Evolutionary conservation across 2,329 filamentous ascomycete species (phyloP).

Genomic region (Sphaerulina vaccinii): DNA sequence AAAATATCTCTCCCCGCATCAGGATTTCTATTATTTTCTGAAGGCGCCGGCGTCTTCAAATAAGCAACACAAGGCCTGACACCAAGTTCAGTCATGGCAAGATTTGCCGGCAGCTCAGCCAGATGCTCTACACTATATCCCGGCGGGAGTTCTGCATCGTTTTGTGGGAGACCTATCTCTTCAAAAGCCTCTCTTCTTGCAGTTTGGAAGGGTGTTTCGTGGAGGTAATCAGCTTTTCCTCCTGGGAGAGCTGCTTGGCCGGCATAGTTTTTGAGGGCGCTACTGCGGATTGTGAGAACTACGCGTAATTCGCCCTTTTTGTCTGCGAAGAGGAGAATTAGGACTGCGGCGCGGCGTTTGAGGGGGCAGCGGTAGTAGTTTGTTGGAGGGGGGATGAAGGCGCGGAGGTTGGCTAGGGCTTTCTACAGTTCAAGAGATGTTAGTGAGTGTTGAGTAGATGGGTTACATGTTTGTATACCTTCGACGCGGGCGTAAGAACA

Average conservation of each 20-base stretch:
- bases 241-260: slow-evolving; percentile 48
- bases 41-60: slow-evolving; percentile 48
- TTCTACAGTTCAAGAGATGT: slow-evolving; percentile 28
- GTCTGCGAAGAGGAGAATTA: slow-evolving; percentile 86
- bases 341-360: slow-evolving; percentile 74
- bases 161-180: slow-evolving; percentile 83
- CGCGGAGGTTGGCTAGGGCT: slow-evolving; percentile 57
- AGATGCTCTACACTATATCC: slow-evolving; percentile 86
- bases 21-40: slow-evolving; percentile 62
- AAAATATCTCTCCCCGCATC: slow-evolving; percentile 43
- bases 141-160: slow-evolving; percentile 65
- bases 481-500: slow-evolving; percentile 36
- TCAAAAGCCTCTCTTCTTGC: slow-evolving; percentile 87
- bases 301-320: slow-evolving; percentile 71
- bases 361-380: slow-evolving; percentile 58
- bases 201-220: slow-evolving; percentile 68
- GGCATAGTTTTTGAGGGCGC: slow-evolving; percentile 56
- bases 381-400: slow-evolving; percentile 57
- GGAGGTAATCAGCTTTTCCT: slow-evolving; percentile 56
- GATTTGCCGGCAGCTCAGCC: slow-evolving; percentile 68
- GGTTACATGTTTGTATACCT: slow-evolving; percentile 19
- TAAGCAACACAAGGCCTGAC: slow-evolving; percentile 58
- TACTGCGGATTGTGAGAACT: slow-evolving; percentile 62
- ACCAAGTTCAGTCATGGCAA: slow-evolving; percentile 52
- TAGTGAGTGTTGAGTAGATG: not conserved